Percentiles rank a stretch among this genome's conserved stretches.
Evolutionary conservation across 805 yeast genomes (phyloP).

Genomic region (Ogataea paraovalis): DNA sequence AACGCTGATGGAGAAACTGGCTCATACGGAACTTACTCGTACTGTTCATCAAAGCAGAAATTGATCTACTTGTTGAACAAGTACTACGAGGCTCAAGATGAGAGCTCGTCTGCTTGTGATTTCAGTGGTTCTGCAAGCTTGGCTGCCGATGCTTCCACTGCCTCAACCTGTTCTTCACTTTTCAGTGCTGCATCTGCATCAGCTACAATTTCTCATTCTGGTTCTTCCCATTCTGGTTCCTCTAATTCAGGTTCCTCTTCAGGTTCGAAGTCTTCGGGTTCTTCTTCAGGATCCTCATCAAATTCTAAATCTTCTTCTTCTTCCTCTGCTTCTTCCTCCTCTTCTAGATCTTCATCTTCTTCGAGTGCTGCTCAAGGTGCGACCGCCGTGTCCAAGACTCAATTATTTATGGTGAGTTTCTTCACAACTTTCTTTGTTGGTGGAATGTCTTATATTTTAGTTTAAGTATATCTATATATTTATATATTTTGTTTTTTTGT

Average conservation of each 20-base stretch:
- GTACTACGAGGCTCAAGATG: conserved; percentile 51
- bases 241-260: background rate
- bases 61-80: conserved; percentile 62
- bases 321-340: conserved; percentile 12
- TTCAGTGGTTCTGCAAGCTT: conserved; percentile 68
- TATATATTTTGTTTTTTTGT: background rate
- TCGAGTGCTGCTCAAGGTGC: conserved; percentile 27
- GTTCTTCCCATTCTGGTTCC: conserved; percentile 19
- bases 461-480: conserved; percentile 1
- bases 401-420: conserved; percentile 33
- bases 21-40: conserved; percentile 66
- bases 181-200: conserved; percentile 43
- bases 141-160: conserved; percentile 36
- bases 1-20: conserved; percentile 60
- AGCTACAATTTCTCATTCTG: conserved; percentile 26
- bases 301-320: background rate
- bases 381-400: conserved; percentile 12
- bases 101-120: conserved; percentile 54
- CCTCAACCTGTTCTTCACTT: conserved; percentile 45
- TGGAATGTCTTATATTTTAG: conserved; percentile 38
- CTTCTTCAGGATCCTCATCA: conserved; percentile 24
- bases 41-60: conserved; percentile 68
- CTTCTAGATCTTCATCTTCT: conserved; percentile 23
- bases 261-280: conserved; percentile 2
- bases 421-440: conserved; percentile 39